Conservation (phyloP, 306 rosid genomes). For the Cucurbita pepo region DNA sequence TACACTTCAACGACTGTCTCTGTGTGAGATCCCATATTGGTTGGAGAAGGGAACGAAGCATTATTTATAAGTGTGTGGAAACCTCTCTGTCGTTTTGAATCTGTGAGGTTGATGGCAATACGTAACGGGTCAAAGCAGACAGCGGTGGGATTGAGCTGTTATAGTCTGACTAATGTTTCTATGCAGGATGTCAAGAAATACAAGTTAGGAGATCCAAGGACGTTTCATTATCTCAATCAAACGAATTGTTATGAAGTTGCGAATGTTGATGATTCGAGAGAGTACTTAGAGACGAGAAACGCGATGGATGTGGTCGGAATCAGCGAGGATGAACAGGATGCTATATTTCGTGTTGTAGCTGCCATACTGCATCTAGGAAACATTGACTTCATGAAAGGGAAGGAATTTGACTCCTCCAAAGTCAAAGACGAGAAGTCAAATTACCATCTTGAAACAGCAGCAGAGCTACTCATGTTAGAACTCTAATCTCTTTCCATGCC, state of each 20-base stretch:
- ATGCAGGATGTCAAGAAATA: slow-evolving; percentile 50
- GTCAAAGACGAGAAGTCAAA: slow-evolving; percentile 61
- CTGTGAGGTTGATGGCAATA: too few species aligned
- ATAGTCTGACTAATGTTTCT: slow-evolving; percentile 3
- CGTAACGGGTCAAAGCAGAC: too few species aligned
- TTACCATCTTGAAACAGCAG: slow-evolving; percentile 50
- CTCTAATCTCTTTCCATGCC: slow-evolving; percentile 6
- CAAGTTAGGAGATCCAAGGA: slow-evolving; percentile 61
- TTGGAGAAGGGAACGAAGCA: too few species aligned
- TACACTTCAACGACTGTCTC: neutral
- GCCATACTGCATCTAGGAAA: slow-evolving; percentile 86
- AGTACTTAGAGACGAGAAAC: slow-evolving; percentile 70
- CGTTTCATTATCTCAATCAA: slow-evolving; percentile 69
- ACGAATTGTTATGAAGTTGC: slow-evolving; percentile 60
- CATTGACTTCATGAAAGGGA: slow-evolving; percentile 58
- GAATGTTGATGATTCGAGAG: slow-evolving; percentile 75
- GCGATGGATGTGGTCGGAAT: slow-evolving; percentile 90
- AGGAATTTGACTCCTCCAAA: slow-evolving; percentile 60
- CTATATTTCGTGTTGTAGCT: slow-evolving; percentile 73
- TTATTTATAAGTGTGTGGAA: too few species aligned
- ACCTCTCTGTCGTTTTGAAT: too few species aligned
- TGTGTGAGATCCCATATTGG: too few species aligned
- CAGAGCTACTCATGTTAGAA: slow-evolving; percentile 59
- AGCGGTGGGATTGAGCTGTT: too few species aligned
- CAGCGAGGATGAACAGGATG: slow-evolving; percentile 78